Evolutionary conservation across 352 stramenopile genomes (phyloP).

Genomic region (Globisporangium sylvaticum): DNA sequence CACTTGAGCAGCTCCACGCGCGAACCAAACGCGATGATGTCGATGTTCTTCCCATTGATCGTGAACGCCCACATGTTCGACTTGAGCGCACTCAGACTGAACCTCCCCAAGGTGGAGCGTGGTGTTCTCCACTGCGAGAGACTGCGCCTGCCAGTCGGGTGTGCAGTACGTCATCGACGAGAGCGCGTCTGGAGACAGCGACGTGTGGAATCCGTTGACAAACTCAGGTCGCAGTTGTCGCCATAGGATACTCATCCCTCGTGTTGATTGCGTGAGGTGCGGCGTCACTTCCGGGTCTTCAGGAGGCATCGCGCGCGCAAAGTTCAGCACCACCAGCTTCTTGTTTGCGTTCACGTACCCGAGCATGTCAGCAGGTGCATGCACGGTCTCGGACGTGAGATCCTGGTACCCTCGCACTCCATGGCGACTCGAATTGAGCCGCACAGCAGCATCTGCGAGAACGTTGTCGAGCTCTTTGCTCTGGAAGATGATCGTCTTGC

Average conservation of each 20-base stretch:
- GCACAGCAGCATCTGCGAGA: conserved; percentile 47
- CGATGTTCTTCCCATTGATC: conserved; percentile 75
- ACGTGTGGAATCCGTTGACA: conserved; percentile 39
- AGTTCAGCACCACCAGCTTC: conserved; percentile 76
- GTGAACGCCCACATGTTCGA: conserved; percentile 78
- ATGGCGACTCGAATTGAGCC: conserved; percentile 86
- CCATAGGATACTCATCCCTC: conserved; percentile 91
- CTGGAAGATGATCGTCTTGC: conserved; percentile 72
- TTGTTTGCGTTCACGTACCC: conserved; percentile 64
- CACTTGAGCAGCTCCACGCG: conserved; percentile 65
- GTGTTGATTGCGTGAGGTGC: conserved; percentile 71
- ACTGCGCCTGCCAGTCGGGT: conserved; percentile 82
- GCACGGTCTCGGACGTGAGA: conserved; percentile 77
- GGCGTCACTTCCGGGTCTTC: conserved; percentile 81
- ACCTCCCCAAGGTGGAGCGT: conserved; percentile 81
- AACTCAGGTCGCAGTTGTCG: conserved; percentile 87
- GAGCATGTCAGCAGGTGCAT: conserved; percentile 76
- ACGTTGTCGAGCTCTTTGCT: conserved; percentile 77
- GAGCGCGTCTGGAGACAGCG: conserved; percentile 82
- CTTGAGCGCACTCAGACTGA: conserved; percentile 63
- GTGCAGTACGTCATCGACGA: conserved; percentile 84
- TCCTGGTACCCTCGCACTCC: conserved; percentile 83
- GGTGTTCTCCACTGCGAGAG: conserved; percentile 56
- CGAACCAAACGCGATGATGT: conserved; percentile 57
- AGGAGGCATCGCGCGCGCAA: conserved; percentile 79